phyloP scores from a whole-genome alignment of 2,329 filamentous ascomycete genomes.

The Trichothecium roseum region DNA sequence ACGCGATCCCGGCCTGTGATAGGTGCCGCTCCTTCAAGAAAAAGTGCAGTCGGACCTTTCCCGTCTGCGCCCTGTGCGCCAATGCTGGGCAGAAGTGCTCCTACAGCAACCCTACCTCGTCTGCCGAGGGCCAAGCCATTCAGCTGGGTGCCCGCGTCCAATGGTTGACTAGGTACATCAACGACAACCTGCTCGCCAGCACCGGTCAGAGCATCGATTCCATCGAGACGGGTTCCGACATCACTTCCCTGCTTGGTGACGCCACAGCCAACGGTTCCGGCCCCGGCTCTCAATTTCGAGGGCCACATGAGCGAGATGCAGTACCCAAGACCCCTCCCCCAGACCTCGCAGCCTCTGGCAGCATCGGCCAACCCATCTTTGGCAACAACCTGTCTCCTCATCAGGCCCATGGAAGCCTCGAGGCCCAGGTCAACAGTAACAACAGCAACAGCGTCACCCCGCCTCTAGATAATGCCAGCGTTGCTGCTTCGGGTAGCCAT shows the following conservation, averaged over 20 bases:
- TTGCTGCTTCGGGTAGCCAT: background rate
- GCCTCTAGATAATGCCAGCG: background rate
- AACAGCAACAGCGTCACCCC: background rate
- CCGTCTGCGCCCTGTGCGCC: constrained; percentile 27
- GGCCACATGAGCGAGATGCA: constrained; percentile 2
- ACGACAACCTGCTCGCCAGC: constrained; percentile 16
- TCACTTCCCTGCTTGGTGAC: constrained; percentile 8
- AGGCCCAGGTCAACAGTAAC: background rate
- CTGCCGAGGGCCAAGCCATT: constrained; percentile 20
- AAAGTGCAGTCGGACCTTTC: constrained; percentile 31
- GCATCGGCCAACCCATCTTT: too few species aligned
- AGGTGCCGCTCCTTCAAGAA: constrained; percentile 35
- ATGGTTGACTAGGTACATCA: constrained; percentile 27
- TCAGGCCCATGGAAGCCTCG: background rate
- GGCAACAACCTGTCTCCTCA: too few species aligned
- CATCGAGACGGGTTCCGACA: constrained; percentile 24
- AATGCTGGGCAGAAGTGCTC: constrained; percentile 28
- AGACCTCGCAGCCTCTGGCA: too few species aligned
- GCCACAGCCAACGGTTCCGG: constrained; percentile 1
- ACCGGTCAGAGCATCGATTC: constrained; percentile 17
- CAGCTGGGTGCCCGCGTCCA: constrained; percentile 27
- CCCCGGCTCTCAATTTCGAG: background rate
- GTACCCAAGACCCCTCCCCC: too few species aligned
- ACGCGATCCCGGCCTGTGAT: constrained; percentile 22
- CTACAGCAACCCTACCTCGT: constrained; percentile 16